Conservation (phyloP, 169 alveolate species). For the Plasmodium billcollinsi region DNA sequence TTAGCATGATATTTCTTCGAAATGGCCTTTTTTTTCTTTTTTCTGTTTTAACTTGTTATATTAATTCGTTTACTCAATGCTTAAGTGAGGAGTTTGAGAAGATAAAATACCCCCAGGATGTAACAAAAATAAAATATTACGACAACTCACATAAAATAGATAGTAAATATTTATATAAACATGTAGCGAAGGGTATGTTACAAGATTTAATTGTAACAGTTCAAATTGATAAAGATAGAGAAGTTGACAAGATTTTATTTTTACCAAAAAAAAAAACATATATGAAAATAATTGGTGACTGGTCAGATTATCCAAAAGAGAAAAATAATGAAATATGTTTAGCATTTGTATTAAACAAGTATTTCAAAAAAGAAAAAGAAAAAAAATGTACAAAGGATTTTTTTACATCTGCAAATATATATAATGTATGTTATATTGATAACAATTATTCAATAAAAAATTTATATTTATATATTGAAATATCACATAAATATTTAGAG, state of each 20-base stretch:
- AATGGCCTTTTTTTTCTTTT: slow-evolving; percentile 8
- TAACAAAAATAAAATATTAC: slow-evolving; percentile 67
- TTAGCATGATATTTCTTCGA: slow-evolving; percentile 2
- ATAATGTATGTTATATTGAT: slow-evolving; percentile 50
- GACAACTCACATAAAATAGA: slow-evolving; percentile 38
- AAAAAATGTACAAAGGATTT: slow-evolving; percentile 10
- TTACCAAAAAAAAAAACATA: slow-evolving; percentile 39
- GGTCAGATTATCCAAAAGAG: slow-evolving; percentile 61
- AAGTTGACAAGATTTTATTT: slow-evolving; percentile 14
- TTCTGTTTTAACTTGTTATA: neutral
- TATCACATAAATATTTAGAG: slow-evolving; percentile 41
- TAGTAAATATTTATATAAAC: slow-evolving; percentile 26
- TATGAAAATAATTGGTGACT: slow-evolving; percentile 66
- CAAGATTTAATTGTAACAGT: slow-evolving; percentile 57
- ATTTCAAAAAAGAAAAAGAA: slow-evolving; percentile 1
- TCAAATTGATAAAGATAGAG: slow-evolving; percentile 22
- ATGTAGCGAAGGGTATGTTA: slow-evolving; percentile 41
- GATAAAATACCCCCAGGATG: slow-evolving; percentile 31
- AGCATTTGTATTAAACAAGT: slow-evolving; percentile 32
- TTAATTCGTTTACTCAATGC: neutral
- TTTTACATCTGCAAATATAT: slow-evolving; percentile 20
- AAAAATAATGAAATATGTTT: slow-evolving; percentile 36
- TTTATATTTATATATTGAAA: slow-evolving; percentile 59
- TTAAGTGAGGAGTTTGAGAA: slow-evolving; percentile 44
- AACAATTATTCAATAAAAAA: slow-evolving; percentile 50